A percentile compares a stretch with the other conserved stretches of the same genome.
phyloP scores from a whole-genome alignment of 495 filamentous ascomycete species.

The Saxophila tyrrhenica region DNA sequence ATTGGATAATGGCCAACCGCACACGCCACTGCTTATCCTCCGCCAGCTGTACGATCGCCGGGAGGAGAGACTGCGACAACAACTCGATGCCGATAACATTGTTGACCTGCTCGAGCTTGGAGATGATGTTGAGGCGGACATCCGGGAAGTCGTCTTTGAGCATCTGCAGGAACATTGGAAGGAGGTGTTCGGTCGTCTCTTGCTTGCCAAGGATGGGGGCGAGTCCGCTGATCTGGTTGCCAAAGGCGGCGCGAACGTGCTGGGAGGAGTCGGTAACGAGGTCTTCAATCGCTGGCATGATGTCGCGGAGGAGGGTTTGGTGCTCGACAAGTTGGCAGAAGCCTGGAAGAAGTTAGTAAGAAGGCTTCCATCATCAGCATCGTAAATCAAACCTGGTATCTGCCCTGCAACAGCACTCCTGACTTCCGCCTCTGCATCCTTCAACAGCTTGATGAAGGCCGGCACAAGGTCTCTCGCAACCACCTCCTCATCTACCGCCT shows the following conservation, averaged over 20 bases:
- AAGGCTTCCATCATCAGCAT: no score
- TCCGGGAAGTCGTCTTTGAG: slow-evolving; percentile 98
- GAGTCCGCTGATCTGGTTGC: slow-evolving; percentile 92
- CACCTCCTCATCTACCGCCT: slow-evolving; percentile 96
- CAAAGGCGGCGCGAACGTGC: slow-evolving; percentile 89
- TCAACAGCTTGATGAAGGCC: slow-evolving; percentile 92
- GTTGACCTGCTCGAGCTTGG: slow-evolving; percentile 94
- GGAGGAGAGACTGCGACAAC: slow-evolving; percentile 89
- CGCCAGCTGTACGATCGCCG: slow-evolving; percentile 94
- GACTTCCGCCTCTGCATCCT: slow-evolving; percentile 95
- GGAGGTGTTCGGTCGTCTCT: slow-evolving; percentile 89
- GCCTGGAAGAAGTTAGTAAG: slow-evolving; percentile 40
- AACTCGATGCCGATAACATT: slow-evolving; percentile 98
- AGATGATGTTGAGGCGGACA: slow-evolving; percentile 95
- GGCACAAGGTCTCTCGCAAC: slow-evolving; percentile 87
- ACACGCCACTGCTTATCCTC: slow-evolving; percentile 99
- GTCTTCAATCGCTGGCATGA: slow-evolving; percentile 94
- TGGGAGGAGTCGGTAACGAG: slow-evolving; percentile 92
- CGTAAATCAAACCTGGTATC: slow-evolving; percentile 82
- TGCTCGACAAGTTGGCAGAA: slow-evolving; percentile 85
- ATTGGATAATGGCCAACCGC: slow-evolving; percentile 94
- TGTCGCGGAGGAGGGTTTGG: slow-evolving; percentile 81
- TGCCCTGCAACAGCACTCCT: slow-evolving; percentile 94
- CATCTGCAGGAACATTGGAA: slow-evolving; percentile 99
- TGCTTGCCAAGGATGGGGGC: slow-evolving; percentile 96